Base-by-base conservation (phyloP, 1,284 basidiomycete species). In the Fomitopsis pinicola region DNA sequence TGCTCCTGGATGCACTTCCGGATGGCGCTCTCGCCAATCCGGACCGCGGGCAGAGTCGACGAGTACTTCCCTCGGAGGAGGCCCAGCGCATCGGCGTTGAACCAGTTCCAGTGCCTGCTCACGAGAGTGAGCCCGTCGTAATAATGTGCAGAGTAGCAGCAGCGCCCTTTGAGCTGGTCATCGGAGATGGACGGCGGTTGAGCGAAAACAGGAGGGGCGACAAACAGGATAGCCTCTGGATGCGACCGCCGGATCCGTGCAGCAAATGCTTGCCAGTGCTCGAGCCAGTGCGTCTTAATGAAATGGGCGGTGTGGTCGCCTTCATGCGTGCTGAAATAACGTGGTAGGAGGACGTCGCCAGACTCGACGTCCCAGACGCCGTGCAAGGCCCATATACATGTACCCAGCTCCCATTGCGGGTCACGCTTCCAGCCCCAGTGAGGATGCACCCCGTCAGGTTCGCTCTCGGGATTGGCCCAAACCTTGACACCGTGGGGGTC, bases 61-160 rank as follows among this genome's bases (percentile, higher is more conserved):
- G 82, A 81, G 74, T 98, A 99, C 71, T 94, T 94, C 19, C 94
- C 94, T 45, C 97, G 80, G 45, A 98, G 76, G 8, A 98, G 75
- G 1, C 97, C 97, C 0, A 99, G 78, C 0, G 96, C 94, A 74
- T 99, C 97, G 2, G 95, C 96, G 69, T 98, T 98, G 82, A 97
- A 94, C 93, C 91, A 95, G 72, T 95, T 92, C 95, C 94, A 97
- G 68, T 95, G 92, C 36, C 91, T 81, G 40, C 91, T 92, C 35
- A 93, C 78, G 19, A 92, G 81, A 7, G 91, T 92, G 50, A 98
- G 80, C 1, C 97, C 97, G 70, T 99, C 97, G 73, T 98, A 99
- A 73, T 95, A 99, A 75, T 99, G 97, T 0, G 88, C 83, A 0
- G 93, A 90, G 63, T 92, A 89, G 58, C 86, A 92, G 9, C 85